Percentiles rank a stretch among this genome's conserved stretches.
These are phyloP conservation scores for Lasiodiplodia citricola DNA, from an alignment of 2,329 filamentous ascomycete genomes.

Conservation along the genomic window DNA sequence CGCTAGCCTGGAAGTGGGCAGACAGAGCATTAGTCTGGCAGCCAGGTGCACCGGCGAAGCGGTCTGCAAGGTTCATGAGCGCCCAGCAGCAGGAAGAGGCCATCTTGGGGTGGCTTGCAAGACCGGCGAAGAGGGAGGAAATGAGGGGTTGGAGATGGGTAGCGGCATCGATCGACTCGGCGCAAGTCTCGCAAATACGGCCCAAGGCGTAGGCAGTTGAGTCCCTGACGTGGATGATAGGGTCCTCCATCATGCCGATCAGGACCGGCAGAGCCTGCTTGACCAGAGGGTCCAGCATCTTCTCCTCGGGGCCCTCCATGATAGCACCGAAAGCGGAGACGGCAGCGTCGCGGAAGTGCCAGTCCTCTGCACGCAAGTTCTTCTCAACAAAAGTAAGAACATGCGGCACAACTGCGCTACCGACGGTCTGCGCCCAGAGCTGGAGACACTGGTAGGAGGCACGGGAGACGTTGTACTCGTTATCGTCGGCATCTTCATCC, in stretches of 20 bases:
- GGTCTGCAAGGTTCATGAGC: slow-evolving; percentile 95
- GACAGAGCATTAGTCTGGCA: slow-evolving; percentile 82
- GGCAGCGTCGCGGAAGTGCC: slow-evolving; percentile 92
- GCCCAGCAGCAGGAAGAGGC: slow-evolving; percentile 99
- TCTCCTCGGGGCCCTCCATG: slow-evolving; percentile 97
- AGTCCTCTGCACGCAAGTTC: slow-evolving; percentile 88
- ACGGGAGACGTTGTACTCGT: slow-evolving; percentile 96
- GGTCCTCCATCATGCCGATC: slow-evolving; percentile 91
- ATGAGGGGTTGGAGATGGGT: slow-evolving; percentile 85
- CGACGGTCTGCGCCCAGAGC: slow-evolving; percentile 92
- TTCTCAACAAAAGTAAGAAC: slow-evolving; percentile 91
- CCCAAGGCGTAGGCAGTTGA: slow-evolving; percentile 95
- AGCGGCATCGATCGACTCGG: slow-evolving; percentile 85
- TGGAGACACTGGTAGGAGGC: slow-evolving; percentile 96
- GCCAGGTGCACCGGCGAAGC: slow-evolving; percentile 86
- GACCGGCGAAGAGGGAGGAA: slow-evolving; percentile 83
- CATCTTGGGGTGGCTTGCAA: slow-evolving; percentile 94
- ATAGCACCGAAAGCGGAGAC: slow-evolving; percentile 98
- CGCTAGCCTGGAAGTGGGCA: slow-evolving; percentile 89
- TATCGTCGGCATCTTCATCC: slow-evolving; percentile 94
- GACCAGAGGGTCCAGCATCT: slow-evolving; percentile 88
- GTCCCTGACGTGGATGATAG: slow-evolving; percentile 87
- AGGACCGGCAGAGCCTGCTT: slow-evolving; percentile 93
- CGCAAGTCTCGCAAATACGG: slow-evolving; percentile 92
- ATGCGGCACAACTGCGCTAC: slow-evolving; percentile 79